Base-by-base conservation (phyloP, 2,329 filamentous ascomycete genomes). In the Dothideomycetes sp. region DNA sequence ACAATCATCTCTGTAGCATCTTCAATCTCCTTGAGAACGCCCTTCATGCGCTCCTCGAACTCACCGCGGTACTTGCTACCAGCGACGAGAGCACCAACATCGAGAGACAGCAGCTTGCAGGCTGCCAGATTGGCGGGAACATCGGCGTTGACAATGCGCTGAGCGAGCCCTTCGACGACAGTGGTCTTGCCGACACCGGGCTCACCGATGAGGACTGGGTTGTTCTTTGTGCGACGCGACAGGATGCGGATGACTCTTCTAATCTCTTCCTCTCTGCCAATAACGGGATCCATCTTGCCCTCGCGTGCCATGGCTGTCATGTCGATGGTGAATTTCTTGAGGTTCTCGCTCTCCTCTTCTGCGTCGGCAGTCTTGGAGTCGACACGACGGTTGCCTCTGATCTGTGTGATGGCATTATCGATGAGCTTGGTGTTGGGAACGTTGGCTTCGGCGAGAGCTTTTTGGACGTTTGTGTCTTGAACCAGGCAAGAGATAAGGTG, bases 41-140 rank as follows among this genome's bases (percentile, higher is more conserved):
- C 88, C 74, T 98, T 98, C 88, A 98, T 96, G 53, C 91, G 79
- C 71, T 98, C 91, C 62, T 98, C 91, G 45, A 98, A 98, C 62
- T 98, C 91, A 68, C 91, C 91, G 35, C 91, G 81, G 69, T 93
- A 98, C 67, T 98, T 98, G 76, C 87, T 95, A 51, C 91, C 91
- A 44, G 91, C 91, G 48, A 98, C 89, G 43, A 98, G 71, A 17
- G 89, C 84, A 53, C 91, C 91, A 33, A 98, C 89, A 56, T 98
- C 91, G 32, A 98, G 78, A 4, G 91, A 95, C 43, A 98, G 79
- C 45, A 98, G 73, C 62, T 84, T 91, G 74, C 91, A 98, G 45
- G 85, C 81, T 38, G 91, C 87, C 41, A 98, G 72, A 55, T 95
- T 95, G 59, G 94, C 87, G 24, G 91, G 91, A 3, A 98, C 87